A percentile compares a stretch with the other conserved stretches of the same genome.
These are phyloP conservation scores for Pichia pseudocactophila DNA, from an alignment of 805 yeast genomes.

Conservation along the genomic window DNA sequence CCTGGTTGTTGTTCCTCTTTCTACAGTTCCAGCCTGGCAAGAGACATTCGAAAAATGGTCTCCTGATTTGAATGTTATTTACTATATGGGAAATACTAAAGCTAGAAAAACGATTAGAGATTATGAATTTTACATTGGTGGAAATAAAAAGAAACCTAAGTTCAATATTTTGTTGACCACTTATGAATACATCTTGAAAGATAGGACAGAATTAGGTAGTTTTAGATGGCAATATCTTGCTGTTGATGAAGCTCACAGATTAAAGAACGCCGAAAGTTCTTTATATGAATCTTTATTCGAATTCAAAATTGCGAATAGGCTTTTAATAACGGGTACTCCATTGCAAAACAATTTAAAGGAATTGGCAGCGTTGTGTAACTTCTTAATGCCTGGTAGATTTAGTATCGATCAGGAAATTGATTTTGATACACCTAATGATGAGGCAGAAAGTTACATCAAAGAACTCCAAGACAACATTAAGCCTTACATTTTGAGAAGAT, in stretches of 20 bases:
- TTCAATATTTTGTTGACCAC: conserved; percentile 92
- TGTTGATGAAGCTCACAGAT: conserved; percentile 96
- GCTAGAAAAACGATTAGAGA: conserved; percentile 78
- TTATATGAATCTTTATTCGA: conserved; percentile 79
- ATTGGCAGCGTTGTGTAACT: conserved; percentile 88
- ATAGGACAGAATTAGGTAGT: conserved; percentile 66
- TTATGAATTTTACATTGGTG: conserved; percentile 64
- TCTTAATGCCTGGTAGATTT: conserved; percentile 92
- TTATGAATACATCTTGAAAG: conserved; percentile 92
- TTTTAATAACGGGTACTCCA: conserved; percentile 96
- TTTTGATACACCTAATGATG: conserved; percentile 78
- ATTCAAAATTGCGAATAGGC: conserved; percentile 74
- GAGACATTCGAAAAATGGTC: conserved; percentile 98
- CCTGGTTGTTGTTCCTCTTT: conserved; percentile 88
- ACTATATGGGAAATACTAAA: conserved; percentile 85
- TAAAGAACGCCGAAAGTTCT: conserved; percentile 90
- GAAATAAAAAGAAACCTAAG: conserved; percentile 60
- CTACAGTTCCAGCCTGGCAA: conserved; percentile 98
- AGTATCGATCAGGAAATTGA: conserved; percentile 90
- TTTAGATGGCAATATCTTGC: conserved; percentile 95
- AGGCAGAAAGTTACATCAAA: conserved; percentile 83
- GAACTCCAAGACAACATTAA: conserved; percentile 76
- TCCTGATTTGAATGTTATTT: conserved; percentile 88
- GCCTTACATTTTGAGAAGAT: conserved; percentile 86
- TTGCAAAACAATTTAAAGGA: conserved; percentile 93